Percentiles rank a stretch among this genome's conserved stretches.
Conservation (phyloP, 305 asterid genomes). For the Solanum hybrid region DNA sequence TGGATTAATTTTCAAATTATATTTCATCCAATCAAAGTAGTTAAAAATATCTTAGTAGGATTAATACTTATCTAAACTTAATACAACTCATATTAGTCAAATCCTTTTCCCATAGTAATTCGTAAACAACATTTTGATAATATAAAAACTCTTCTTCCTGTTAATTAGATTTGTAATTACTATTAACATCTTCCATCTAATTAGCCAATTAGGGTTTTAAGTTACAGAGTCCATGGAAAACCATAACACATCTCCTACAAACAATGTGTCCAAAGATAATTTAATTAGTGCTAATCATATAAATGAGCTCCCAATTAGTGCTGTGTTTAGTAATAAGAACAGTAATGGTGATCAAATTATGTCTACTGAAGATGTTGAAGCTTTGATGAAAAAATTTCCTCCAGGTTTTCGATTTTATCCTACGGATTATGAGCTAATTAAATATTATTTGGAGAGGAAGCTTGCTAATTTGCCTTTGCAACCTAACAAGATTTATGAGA, state of each 20-base stretch:
- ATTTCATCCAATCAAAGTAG: background rate
- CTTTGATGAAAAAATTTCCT: background rate
- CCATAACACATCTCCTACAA: background rate
- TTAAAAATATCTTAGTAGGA: background rate
- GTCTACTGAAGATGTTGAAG: background rate
- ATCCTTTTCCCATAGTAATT: background rate
- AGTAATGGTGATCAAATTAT: background rate
- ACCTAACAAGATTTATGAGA: background rate
- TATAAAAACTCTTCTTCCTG: background rate
- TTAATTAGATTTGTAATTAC: background rate
- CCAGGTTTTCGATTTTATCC: background rate
- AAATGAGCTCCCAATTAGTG: background rate
- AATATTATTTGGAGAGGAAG: background rate
- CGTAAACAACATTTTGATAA: background rate
- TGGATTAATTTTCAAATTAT: background rate
- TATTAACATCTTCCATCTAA: background rate
- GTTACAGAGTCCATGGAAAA: conserved; percentile 3
- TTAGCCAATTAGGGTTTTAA: background rate
- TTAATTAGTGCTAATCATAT: background rate
- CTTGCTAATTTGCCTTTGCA: background rate
- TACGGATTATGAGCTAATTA: background rate
- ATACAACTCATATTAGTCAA: background rate
- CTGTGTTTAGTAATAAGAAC: background rate
- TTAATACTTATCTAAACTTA: background rate
- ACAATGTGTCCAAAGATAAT: background rate